Evolutionary conservation across 2,329 filamentous ascomycete species (phyloP), one percentile per base, ranked within the genome.

Genomic region (Colletotrichum limetticola): DNA sequence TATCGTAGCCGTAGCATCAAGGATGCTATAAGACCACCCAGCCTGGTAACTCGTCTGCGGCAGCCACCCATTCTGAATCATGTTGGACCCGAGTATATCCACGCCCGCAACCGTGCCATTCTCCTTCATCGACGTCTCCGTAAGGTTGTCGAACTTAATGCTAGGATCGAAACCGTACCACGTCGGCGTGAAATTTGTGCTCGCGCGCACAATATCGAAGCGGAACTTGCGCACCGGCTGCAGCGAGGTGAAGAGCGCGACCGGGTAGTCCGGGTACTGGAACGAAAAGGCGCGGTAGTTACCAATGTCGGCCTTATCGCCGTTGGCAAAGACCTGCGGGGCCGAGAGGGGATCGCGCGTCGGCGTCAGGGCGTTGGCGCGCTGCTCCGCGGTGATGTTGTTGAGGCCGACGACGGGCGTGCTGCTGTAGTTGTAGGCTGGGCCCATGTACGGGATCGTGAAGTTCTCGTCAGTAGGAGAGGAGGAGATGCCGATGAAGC

Each of bases 401-500:
- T 19, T 46, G 12, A 61, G 9, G 2, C 68, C 68, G 4, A 86
- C 76, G 0, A 85, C 82, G 2, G 69, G 77, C 1, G 79, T 77
- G 74, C 80, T 80, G 22, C 78, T 82, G 6, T 81, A 76, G 7
- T 82, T 83, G 1, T 82, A 82, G 0, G 78, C 79, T 0, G 84
- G 75, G 0, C 84, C 84, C 65, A 83, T 80, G 74, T 86, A 86
- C 0, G 85, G 84, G 3, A 86, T 75, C 1, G 80, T 81, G 7
- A 85, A 78, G 62, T 67, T 77, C 8, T 65, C 71, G 59, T 78
- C 76, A 0, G 78, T 75, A 9, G n/a, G n/a, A n/a, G 78, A 76
- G 4, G 81, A 82, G 30, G 83, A 82, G 5, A 81, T 81, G n/a
- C 83, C 80, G 30, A 86, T 78, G 72, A 81, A 85, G 4, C 85